Evolutionary conservation across 2,329 filamentous ascomycete genomes (phyloP), one percentile per base, ranked within the genome.

Genomic region (Alternaria sp.): DNA sequence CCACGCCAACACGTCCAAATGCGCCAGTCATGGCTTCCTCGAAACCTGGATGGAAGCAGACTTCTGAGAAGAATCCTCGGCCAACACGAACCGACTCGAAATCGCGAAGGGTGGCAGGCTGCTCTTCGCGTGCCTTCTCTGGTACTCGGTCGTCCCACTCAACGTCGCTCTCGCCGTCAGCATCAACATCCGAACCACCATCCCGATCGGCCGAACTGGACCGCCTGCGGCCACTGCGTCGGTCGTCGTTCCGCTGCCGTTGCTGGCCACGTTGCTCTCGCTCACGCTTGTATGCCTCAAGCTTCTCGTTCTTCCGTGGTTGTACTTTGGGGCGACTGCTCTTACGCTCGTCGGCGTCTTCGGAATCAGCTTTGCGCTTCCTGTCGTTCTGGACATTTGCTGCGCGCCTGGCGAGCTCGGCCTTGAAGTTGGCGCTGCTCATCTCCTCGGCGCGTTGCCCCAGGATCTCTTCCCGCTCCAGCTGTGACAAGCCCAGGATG

Each of bases 41-140:
- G 67, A 99, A 97, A 4, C 89, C 89, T 10, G 95, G 95, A 68
- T 93, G 94, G 80, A 96, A 97, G 83, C 93, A 97, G 54, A 97
- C 90, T 71, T 94, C 88, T 6, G 90, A 90, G 76, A 99, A 97
- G 72, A 93, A 91, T 66, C 86, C 90, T 62, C 95, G 87, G 49
- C 93, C 92, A 58, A 99, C 86, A 56, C 92, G 88, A 52, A 94
- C 87, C 50, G 91, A 87, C 73, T 98, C 90, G 65, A 94, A 88
- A 75, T 98, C 92, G n/a, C 84, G 85, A 21, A 97, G 81, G 34
- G 90, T 87, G 2, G 91, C 87, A 26, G 88, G 89, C 13, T 87
- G 86, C 40, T 88, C 86, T 60, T 91, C 87, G 63, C 88, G 89
- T 51, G 77, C 76, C 60, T 78, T 73, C 78, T 82, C 58, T 76